Evolutionary conservation across 495 filamentous ascomycete species (phyloP).

Genomic region (Diplogelasinospora grovesii): DNA sequence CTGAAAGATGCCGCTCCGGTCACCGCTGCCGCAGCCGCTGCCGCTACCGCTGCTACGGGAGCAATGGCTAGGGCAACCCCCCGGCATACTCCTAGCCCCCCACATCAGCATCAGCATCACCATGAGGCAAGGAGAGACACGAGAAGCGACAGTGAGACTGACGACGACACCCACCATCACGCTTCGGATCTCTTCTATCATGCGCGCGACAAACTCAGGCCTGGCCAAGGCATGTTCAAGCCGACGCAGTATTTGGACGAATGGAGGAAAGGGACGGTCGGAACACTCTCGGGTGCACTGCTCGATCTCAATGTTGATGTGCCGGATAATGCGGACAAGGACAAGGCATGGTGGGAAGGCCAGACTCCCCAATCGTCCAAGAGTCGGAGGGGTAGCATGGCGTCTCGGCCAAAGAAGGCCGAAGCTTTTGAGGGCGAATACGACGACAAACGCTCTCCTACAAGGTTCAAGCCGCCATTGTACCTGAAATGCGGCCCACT

Average conservation of each 20-base stretch:
- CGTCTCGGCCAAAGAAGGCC: slow-evolving; percentile 30
- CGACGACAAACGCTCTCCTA: slow-evolving; percentile 49
- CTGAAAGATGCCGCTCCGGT: slow-evolving; percentile 3
- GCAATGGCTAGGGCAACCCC: background rate
- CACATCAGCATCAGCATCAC: no score
- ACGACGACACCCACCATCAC: slow-evolving; percentile 26
- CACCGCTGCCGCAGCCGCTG: slow-evolving; percentile 1
- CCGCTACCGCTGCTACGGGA: background rate
- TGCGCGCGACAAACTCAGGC: slow-evolving; percentile 32
- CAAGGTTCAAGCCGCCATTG: slow-evolving; percentile 72
- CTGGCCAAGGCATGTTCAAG: slow-evolving; percentile 39
- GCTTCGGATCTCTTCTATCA: slow-evolving; percentile 40
- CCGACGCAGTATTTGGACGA: slow-evolving; percentile 47
- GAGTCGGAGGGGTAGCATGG: slow-evolving; percentile 32
- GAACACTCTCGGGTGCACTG: slow-evolving; percentile 41
- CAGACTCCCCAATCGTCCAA: slow-evolving; percentile 24
- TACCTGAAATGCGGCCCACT: slow-evolving; percentile 87
- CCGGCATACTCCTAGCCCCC: no score
- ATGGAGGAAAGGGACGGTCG: slow-evolving; percentile 51
- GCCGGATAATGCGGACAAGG: slow-evolving; percentile 28
- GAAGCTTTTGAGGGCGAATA: slow-evolving; percentile 45
- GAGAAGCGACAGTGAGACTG: slow-evolving; percentile 12
- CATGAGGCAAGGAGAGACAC: slow-evolving; percentile 13
- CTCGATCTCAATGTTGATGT: slow-evolving; percentile 43
- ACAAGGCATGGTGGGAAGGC: slow-evolving; percentile 51